Evolutionary conservation across 148 eudicot genomes (phyloP).

Genomic region (Heliamphora exappendiculata): DNA sequence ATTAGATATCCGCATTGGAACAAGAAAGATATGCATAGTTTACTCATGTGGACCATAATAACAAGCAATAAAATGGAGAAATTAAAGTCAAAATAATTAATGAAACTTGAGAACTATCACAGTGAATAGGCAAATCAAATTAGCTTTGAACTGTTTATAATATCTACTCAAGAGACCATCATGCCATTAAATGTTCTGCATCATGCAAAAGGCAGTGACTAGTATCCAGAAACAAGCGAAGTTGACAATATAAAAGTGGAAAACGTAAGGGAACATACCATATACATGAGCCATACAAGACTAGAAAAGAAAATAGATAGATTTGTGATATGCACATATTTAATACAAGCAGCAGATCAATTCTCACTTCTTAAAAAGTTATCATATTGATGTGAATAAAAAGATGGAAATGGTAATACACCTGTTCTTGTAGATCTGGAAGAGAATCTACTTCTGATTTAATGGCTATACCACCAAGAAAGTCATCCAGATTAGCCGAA

Average conservation of each 20-base stretch:
- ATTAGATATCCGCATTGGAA: background rate
- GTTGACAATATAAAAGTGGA: background rate
- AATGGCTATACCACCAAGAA: slow-evolving; percentile 31
- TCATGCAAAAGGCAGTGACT: background rate
- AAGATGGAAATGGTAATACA: slow-evolving; percentile 16
- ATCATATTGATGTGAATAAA: background rate
- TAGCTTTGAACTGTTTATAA: background rate
- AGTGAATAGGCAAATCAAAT: background rate
- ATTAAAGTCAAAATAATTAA: background rate
- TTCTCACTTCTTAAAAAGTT: background rate
- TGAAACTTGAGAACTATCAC: background rate
- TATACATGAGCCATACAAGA: background rate
- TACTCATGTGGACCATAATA: background rate
- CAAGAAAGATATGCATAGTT: background rate
- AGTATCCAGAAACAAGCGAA: background rate
- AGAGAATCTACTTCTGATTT: slow-evolving; percentile 46
- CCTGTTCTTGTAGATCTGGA: slow-evolving; percentile 88
- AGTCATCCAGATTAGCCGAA: slow-evolving; percentile 47
- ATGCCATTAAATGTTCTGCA: background rate
- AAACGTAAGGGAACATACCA: background rate
- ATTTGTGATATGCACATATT: background rate
- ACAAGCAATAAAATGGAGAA: background rate
- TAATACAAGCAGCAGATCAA: background rate
- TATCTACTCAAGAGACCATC: background rate
- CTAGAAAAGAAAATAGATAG: background rate